Conservation (phyloP, 768 basidiomycete species). For the Russula vinacea region DNA sequence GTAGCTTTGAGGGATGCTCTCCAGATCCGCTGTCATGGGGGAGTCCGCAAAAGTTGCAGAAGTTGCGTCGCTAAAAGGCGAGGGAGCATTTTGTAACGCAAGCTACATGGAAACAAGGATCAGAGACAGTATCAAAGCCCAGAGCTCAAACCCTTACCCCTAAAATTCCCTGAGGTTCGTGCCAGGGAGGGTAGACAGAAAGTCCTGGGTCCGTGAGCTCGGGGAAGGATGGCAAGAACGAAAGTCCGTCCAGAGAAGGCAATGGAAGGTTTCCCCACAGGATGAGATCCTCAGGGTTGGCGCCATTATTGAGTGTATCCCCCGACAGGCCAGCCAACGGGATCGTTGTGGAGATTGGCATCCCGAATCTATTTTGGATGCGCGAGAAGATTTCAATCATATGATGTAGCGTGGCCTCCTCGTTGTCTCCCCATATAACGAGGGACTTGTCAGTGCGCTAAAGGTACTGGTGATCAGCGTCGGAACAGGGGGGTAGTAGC, state of each 20-base stretch:
- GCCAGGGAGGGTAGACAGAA: neutral
- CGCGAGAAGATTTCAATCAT: neutral
- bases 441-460: conserved; percentile 15
- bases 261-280: neutral
- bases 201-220: too few species aligned
- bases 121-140: neutral
- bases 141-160: neutral
- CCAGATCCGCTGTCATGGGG: neutral
- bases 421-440: conserved; percentile 14
- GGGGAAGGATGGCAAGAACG: neutral
- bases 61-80: neutral
- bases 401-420: neutral
- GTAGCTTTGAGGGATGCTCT: neutral
- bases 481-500: neutral
- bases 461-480: conserved; percentile 1
- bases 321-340: neutral
- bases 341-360: neutral
- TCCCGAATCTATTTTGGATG: neutral
- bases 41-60: neutral
- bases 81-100: neutral
- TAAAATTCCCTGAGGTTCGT: neutral
- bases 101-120: neutral
- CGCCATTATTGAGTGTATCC: too few species aligned
- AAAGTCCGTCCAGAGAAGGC: neutral
- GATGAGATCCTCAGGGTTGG: neutral